phyloP scores from a whole-genome alignment of 768 basidiomycete species.

The Termitomyces sp. region DNA sequence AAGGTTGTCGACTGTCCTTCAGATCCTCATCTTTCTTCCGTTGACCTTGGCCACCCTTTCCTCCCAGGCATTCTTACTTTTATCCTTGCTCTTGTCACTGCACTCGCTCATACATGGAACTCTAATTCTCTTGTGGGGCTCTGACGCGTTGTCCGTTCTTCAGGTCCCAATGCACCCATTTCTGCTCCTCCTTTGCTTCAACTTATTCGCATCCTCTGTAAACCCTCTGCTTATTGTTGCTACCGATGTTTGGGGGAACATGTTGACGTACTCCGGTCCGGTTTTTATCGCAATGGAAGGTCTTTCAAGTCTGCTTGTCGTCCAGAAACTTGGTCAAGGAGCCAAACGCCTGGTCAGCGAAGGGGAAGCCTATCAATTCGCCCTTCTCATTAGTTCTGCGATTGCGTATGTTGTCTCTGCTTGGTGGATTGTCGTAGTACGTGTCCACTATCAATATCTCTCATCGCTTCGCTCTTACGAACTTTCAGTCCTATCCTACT shows the following conservation, averaged over 20 bases:
- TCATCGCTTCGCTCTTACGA: neutral
- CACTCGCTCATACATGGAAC: conserved; percentile 84
- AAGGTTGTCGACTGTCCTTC: conserved; percentile 71
- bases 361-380: conserved; percentile 74
- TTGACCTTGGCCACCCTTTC: conserved; percentile 82
- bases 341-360: conserved; percentile 65
- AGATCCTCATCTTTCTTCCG: conserved; percentile 80
- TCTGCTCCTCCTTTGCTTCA: conserved; percentile 82
- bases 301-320: conserved; percentile 76
- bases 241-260: conserved; percentile 66
- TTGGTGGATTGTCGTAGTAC: conserved; percentile 80
- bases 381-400: conserved; percentile 68
- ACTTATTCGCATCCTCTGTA: conserved; percentile 65
- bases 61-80: conserved; percentile 70
- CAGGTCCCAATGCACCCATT: conserved; percentile 87
- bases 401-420: conserved; percentile 76
- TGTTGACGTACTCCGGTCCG: conserved; percentile 67
- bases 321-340: conserved; percentile 73
- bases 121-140: conserved; percentile 64
- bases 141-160: conserved; percentile 64
- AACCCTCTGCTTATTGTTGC: conserved; percentile 52
- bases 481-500: conserved; percentile 65
- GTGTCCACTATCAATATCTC: conserved; percentile 20
- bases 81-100: conserved; percentile 69
- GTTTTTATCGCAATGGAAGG: conserved; percentile 80